phyloP scores from a whole-genome alignment of 1,139 yeast genomes.

The Scheffersomyces quercinus region DNA sequence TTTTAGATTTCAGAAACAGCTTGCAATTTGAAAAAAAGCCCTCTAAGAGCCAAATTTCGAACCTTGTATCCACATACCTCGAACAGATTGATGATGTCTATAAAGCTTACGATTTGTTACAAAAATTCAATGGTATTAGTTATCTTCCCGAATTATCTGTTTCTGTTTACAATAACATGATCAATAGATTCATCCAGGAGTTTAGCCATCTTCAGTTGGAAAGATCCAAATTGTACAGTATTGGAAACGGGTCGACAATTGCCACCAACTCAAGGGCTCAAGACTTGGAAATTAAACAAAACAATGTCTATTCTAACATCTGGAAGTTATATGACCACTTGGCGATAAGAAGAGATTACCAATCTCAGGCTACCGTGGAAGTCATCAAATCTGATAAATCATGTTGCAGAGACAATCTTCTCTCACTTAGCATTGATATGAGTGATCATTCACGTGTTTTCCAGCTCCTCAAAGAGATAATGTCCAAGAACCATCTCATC shows the following conservation, averaged over 20 bases:
- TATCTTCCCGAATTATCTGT: constrained; percentile 43
- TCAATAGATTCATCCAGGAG: constrained; percentile 23
- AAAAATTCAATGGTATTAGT: constrained; percentile 30
- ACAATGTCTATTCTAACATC: constrained; percentile 17
- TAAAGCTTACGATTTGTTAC: constrained; percentile 28
- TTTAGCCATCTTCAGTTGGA: constrained; percentile 13
- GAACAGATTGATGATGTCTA: constrained; percentile 24
- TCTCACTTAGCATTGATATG: constrained; percentile 33
- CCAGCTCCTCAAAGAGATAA: constrained; percentile 39
- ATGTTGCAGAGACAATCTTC: constrained; percentile 30
- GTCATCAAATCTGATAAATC: constrained; percentile 3
- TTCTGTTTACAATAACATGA: constrained; percentile 32
- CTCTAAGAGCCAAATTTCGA: constrained; percentile 26
- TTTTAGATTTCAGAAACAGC: constrained; percentile 29
- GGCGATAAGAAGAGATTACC: constrained; percentile 42
- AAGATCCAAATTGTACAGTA: neutral
- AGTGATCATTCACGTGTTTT: constrained; percentile 40
- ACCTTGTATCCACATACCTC: constrained; percentile 34
- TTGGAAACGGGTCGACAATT: neutral
- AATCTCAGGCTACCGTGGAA: constrained; percentile 9
- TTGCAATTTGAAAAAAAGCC: constrained; percentile 15
- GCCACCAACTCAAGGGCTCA: constrained; percentile 1
- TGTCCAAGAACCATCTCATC: constrained; percentile 35
- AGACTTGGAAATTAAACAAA: neutral
- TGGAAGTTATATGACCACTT: constrained; percentile 40